phyloP scores from a whole-genome alignment of 2,329 filamentous ascomycete genomes.

The Dothistroma septosporum region DNA sequence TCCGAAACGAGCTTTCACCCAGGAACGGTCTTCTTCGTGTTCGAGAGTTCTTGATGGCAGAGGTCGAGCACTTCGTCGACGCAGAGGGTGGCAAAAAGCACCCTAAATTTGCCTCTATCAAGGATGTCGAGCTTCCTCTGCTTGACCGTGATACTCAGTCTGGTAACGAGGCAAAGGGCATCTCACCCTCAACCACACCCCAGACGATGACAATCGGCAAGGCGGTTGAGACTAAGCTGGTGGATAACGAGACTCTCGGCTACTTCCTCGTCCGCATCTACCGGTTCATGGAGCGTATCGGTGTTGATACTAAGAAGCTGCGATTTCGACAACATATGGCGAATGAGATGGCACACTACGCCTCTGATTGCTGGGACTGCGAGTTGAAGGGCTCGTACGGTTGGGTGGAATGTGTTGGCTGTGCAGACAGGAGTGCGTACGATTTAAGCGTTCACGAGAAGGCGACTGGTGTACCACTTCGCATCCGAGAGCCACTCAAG shows the following conservation, averaged over 20 bases:
- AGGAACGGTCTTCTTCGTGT: conserved; percentile 86
- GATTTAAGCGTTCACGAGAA: conserved; percentile 89
- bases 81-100: conserved; percentile 94
- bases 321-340: conserved; percentile 97
- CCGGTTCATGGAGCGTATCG: conserved; percentile 82
- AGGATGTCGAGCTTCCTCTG: conserved; percentile 76
- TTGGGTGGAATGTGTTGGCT: conserved; percentile 98
- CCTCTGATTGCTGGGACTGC: conserved; percentile 95
- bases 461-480: conserved; percentile 79
- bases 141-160: conserved; percentile 77
- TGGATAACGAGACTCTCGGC: conserved; percentile 96
- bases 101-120: conserved; percentile 77
- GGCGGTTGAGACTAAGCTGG: conserved; percentile 74
- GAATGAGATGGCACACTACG: conserved; percentile 89
- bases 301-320: conserved; percentile 80
- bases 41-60: conserved; percentile 96
- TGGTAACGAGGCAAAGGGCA: conserved; percentile 59
- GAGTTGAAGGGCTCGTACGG: conserved; percentile 87
- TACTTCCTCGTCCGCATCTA: conserved; percentile 96
- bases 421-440: conserved; percentile 91
- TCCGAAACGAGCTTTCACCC: conserved; percentile 96
- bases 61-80: conserved; percentile 98
- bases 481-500: conserved; percentile 76
- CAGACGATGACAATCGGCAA: conserved; percentile 74
- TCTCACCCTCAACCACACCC: conserved; percentile 57